Base-by-base conservation (phyloP, 768 basidiomycete genomes). In the Amanita pallidorosea region DNA sequence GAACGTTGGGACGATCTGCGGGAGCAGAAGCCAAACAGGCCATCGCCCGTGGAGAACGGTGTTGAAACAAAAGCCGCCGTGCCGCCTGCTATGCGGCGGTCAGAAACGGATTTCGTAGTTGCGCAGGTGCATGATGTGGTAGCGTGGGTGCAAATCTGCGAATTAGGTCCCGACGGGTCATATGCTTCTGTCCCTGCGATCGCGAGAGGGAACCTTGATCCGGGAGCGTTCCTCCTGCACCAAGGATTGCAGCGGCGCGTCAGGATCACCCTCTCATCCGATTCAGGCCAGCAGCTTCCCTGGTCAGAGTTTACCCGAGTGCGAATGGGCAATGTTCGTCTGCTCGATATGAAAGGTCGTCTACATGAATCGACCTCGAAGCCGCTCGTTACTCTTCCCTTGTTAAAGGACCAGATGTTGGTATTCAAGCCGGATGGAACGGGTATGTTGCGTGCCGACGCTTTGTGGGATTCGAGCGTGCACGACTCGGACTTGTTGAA, bases 1-100 rank as follows among this genome's bases (percentile, higher is more conserved):
- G 91, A 93, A 60, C 78, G 87, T 51, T 96, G 92, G 93, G 95
- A 97, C 61, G 88, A 93, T 61, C 75, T 88, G 72, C 80, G 92
- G 31, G 93, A 97, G 56, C 79, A 85, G 44, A 78, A 79, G 55
- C 67, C 70, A 53, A 69, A 61, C 60, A 68, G 67, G 55, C 64
- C 71, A 38, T 61, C 68, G 42, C 66, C 63, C 49, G 54, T 68
- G 18, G 55, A 62, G 27, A 64, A 66, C n/a, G 65, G 64, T 20
- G 61, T 63, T 33, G 75, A 78, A 42, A 67, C 57, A 55, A 65
- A 63, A 38, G 68, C 77, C 1, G 64, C 71, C 27, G 66, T 63
- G 46, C 58, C 75, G 20, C 81, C 80, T n/a, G 72, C 73, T 15
- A 95, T 95, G 92, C 81, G 94, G 17, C 83, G 92, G 23, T 89